phyloP scores from a whole-genome alignment of 1,284 basidiomycete species.

The Apiotrichum akiyoshidainum region DNA sequence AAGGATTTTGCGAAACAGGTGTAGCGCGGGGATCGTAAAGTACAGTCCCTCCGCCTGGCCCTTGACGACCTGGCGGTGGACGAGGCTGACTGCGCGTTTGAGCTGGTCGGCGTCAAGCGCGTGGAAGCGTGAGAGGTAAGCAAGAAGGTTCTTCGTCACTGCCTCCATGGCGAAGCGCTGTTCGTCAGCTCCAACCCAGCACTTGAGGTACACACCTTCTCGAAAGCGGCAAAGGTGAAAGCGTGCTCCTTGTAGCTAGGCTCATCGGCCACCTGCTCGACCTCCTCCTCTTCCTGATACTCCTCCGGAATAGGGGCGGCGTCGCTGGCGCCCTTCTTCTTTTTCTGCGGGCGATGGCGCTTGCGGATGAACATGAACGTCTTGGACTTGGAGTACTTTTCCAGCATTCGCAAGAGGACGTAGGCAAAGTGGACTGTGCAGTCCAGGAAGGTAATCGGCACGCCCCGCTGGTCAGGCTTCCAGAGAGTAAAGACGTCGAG shows the following conservation, averaged over 20 bases:
- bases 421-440: constrained; percentile 77
- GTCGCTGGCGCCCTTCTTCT: constrained; percentile 27
- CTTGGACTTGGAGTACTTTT: constrained; percentile 73
- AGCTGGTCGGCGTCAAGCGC: constrained; percentile 78
- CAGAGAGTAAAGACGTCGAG: constrained; percentile 63
- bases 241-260: constrained; percentile 72
- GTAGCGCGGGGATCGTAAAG: constrained; percentile 82
- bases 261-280: constrained; percentile 59
- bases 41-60: constrained; percentile 86
- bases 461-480: constrained; percentile 61
- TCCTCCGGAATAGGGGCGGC: constrained; percentile 36
- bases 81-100: constrained; percentile 76
- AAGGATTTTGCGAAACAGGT: constrained; percentile 77
- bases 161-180: constrained; percentile 81
- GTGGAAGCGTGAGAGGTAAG: constrained; percentile 74
- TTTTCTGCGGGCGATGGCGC: constrained; percentile 57
- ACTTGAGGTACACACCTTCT: constrained; percentile 61
- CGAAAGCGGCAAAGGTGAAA: constrained; percentile 84
- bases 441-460: constrained; percentile 65
- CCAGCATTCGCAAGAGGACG: constrained; percentile 76
- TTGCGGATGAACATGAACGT: constrained; percentile 73
- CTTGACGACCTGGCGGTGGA: constrained; percentile 83
- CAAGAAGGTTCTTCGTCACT: constrained; percentile 73
- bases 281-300: constrained; percentile 53
- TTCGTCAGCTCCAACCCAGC: background rate